Conservation (phyloP, 768 basidiomycete genomes). For the Daedalea quercina region DNA sequence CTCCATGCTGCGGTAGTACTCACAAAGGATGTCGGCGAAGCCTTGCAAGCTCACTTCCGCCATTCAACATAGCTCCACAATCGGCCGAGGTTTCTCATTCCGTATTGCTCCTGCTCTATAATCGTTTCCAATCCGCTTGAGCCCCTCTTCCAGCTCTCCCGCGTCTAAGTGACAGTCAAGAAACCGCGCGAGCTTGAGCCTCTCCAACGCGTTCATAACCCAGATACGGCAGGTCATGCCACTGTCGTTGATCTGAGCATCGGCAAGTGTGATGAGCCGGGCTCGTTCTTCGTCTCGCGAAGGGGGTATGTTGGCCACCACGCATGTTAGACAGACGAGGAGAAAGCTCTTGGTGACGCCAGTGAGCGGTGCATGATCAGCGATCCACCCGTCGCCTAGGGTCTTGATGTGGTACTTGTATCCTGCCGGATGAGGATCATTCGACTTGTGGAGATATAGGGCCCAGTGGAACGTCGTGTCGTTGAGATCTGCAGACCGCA, state of each 20-base stretch:
- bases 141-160: too few relatives aligned
- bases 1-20: too few relatives aligned
- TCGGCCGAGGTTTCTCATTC: too few relatives aligned
- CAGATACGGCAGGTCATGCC: neutral
- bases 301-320: neutral
- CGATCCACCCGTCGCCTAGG: neutral
- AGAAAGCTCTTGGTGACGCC: neutral
- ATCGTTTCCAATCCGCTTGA: too few relatives aligned
- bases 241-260: neutral
- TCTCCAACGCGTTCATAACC: neutral
- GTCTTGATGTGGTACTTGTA: conserved; percentile 6
- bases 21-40: too few relatives aligned
- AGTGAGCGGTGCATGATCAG: neutral
- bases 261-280: neutral
- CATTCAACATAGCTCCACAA: too few relatives aligned
- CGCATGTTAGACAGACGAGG: neutral
- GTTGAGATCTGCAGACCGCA: neutral
- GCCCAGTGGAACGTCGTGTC: neutral
- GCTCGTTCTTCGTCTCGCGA: neutral
- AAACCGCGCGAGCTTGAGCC: neutral
- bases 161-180: neutral
- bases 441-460: neutral
- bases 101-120: too few relatives aligned
- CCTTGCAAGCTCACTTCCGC: too few relatives aligned
- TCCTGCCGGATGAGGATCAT: neutral